Percentiles rank a stretch among this genome's conserved stretches.
Evolutionary conservation across 2,329 filamentous ascomycete genomes (phyloP).

Genomic region (Xylariaceae sp.): DNA sequence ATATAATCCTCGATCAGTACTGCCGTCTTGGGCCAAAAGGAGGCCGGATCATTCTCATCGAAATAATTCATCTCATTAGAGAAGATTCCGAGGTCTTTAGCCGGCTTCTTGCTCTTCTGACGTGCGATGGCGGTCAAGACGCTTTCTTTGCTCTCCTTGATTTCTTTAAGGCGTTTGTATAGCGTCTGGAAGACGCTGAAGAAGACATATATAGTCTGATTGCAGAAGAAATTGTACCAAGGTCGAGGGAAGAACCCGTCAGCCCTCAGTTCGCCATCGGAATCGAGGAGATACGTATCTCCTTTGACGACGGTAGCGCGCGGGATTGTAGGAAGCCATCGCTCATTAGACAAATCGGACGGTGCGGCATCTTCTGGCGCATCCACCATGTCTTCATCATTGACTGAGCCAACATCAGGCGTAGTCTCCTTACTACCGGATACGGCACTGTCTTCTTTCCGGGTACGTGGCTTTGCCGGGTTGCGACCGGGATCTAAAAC

Average conservation of each 20-base stretch:
- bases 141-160: conserved; percentile 72
- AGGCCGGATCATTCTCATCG: conserved; percentile 54
- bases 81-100: conserved; percentile 75
- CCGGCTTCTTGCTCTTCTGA: conserved; percentile 70
- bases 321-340: conserved; percentile 59
- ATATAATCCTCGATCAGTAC: conserved; percentile 83
- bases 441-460: conserved; percentile 74
- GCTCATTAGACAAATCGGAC: conserved; percentile 58
- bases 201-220: conserved; percentile 89
- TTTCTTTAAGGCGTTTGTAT: conserved; percentile 73
- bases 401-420: conserved; percentile 71
- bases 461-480: conserved; percentile 61
- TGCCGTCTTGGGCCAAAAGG: conserved; percentile 81
- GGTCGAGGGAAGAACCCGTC: conserved; percentile 77
- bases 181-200: conserved; percentile 90
- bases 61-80: conserved; percentile 79
- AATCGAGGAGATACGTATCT: conserved; percentile 52
- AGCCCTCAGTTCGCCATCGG: conserved; percentile 60
- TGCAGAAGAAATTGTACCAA: conserved; percentile 85
- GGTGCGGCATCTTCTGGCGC: conserved; percentile 51
- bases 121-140: conserved; percentile 70
- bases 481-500: conserved; percentile 75
- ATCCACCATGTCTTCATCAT: conserved; percentile 69
- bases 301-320: conserved; percentile 48
- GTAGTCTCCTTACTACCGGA: conserved; percentile 83